Evolutionary conservation across 148 eudicot species (phyloP).

Genomic region (Selenicereus undatus): DNA sequence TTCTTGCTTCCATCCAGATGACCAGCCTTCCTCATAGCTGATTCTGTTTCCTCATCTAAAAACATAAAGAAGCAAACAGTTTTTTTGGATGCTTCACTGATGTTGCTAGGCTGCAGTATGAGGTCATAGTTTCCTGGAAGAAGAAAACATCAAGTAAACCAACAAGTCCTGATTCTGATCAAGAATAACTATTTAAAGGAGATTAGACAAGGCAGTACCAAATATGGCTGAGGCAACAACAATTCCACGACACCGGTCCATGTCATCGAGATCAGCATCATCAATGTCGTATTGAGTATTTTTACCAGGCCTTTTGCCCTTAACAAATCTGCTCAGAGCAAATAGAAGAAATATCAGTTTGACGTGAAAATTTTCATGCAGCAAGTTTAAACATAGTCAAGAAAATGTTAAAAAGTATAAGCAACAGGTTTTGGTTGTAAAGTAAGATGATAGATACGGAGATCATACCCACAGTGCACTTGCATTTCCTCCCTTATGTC

Average conservation of each 20-base stretch:
- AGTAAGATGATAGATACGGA: neutral
- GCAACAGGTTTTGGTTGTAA: neutral
- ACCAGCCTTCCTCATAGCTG: conserved; percentile 60
- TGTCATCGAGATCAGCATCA: conserved; percentile 72
- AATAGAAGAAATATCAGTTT: neutral
- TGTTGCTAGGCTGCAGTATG: conserved; percentile 77
- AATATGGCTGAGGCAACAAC: conserved; percentile 95
- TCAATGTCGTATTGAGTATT: conserved; percentile 83
- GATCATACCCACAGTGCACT: conserved; percentile 88
- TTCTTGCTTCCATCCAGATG: conserved; percentile 49
- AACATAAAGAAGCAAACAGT: conserved; percentile 90
- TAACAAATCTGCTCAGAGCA: conserved; percentile 57
- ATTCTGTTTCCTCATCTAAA: conserved; percentile 81
- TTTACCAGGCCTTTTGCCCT: conserved; percentile 77
- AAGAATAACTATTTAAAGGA: neutral
- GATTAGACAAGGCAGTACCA: conserved; percentile 41
- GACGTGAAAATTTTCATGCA: neutral
- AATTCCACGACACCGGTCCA: conserved; percentile 74
- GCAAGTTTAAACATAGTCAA: no score
- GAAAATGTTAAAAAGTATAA: neutral
- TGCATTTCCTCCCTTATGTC: conserved; percentile 84
- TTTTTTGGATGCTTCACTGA: conserved; percentile 66
- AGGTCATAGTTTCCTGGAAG: conserved; percentile 80
- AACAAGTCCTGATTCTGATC: conserved; percentile 7
- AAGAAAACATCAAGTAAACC: conserved; percentile 14